Base-by-base conservation (phyloP, 169 alveolate genomes). In the Cryptosporidium andersoni region DNA sequence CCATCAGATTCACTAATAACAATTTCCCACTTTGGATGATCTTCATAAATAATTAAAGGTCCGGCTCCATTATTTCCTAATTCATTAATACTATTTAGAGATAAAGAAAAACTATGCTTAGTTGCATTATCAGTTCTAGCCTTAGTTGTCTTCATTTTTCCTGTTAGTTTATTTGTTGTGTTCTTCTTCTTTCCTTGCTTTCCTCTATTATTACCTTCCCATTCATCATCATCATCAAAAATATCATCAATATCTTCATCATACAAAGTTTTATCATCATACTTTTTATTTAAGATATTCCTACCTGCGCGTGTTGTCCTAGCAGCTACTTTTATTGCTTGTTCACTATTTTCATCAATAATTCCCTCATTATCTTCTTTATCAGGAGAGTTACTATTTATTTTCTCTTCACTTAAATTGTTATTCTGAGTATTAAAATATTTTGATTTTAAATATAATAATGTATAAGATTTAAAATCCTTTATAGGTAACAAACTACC, bases 401-500 rank as follows among this genome's bases (percentile, higher is more conserved):
- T 37, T n/a, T 48, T 25, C 11, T 42, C 25, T 9, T 68, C 25
- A 12, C 7, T 42, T 8, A 36, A 4, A 34, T n/a, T 51, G 1
- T 14, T 11, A 64, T 45, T 66, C 7, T 52, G 51, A n/a, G 25
- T 56, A 34, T 45, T 45, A 11, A 12, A n/a, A 4, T 58, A 40
- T 60, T 43, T 74, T 55, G 85, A 49, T 43, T 39, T 52, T 37
- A 97, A 90, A 90, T 95, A 98, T 88, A 97, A 90, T 49, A 97
- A 96, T 16, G 95, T 97, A 90, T 98, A 98, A 62, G 95, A 93
- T 92, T 92, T 92, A 89, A 98, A 97, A 68, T 92, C 93, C 63
- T 94, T 95, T n/a, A 98, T 91, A 39, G 94, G 93, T 39, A 97
- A 82, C 60, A 93, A 85, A 64, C 93, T 92, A 49, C 97, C 98